Evolutionary conservation across 2,329 filamentous ascomycete genomes (phyloP).

Genomic region (Trichoderma guizhouense): DNA sequence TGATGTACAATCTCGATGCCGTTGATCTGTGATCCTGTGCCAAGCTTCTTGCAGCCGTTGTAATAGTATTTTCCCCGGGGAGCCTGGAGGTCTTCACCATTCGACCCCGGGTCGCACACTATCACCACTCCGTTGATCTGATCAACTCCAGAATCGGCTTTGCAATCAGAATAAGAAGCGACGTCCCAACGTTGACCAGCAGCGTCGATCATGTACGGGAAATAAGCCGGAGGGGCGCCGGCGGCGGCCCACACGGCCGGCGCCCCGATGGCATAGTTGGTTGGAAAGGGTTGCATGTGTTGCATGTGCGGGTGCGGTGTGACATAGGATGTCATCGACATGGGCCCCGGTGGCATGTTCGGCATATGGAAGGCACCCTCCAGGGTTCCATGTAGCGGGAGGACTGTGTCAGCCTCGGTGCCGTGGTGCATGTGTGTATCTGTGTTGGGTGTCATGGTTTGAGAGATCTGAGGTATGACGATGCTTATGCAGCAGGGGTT

Average conservation of each 20-base stretch:
- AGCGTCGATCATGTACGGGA: background rate
- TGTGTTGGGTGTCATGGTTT: background rate
- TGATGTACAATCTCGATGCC: constrained; percentile 8
- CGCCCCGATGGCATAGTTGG: background rate
- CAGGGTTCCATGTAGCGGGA: background rate
- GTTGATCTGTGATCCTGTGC: background rate
- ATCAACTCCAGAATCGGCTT: background rate
- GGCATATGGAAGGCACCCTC: background rate
- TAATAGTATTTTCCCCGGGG: background rate
- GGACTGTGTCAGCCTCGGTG: background rate
- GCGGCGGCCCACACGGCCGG: background rate
- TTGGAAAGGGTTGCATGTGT: background rate
- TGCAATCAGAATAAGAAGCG: background rate
- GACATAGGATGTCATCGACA: background rate
- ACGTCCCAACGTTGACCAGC: background rate
- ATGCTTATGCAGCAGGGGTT: background rate
- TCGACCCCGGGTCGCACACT: background rate
- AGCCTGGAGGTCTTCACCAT: background rate
- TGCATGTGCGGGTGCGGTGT: background rate
- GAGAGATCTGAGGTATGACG: background rate
- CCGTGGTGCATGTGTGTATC: background rate
- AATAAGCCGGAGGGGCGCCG: background rate
- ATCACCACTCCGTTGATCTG: constrained; percentile 15
- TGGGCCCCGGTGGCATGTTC: background rate
- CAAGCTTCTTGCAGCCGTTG: constrained; percentile 4